These are phyloP conservation scores for Verbascum thapsus DNA, from an alignment of 257 asterid genomes.

Conservation along the genomic window DNA sequence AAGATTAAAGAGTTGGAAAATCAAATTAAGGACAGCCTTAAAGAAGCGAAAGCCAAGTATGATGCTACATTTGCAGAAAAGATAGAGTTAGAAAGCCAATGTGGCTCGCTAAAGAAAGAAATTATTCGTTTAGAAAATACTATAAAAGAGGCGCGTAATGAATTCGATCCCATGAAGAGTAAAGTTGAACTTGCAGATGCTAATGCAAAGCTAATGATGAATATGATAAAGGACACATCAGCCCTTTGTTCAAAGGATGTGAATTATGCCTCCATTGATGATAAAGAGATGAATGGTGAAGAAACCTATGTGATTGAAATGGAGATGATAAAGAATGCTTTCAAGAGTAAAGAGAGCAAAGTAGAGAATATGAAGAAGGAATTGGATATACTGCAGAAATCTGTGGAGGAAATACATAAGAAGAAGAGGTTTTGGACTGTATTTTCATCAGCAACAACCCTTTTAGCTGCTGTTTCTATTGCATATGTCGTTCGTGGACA, in stretches of 20 bases:
- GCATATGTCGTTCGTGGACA: constrained; percentile 65
- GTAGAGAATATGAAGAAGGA: constrained; percentile 64
- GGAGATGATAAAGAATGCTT: constrained; percentile 60
- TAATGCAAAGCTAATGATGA: constrained; percentile 44
- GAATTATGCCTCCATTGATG: constrained; percentile 4
- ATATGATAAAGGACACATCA: constrained; percentile 58
- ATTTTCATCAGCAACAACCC: constrained; percentile 70
- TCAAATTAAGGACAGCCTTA: constrained; percentile 32
- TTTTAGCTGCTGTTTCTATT: constrained; percentile 63
- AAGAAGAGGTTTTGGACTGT: constrained; percentile 73
- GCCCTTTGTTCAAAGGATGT: constrained; percentile 43
- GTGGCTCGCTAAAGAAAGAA: constrained; percentile 44
- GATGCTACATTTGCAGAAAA: constrained; percentile 41
- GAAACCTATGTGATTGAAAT: constrained; percentile 42
- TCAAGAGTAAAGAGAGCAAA: constrained; percentile 47
- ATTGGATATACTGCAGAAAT: constrained; percentile 45
- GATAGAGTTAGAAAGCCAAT: constrained; percentile 42
- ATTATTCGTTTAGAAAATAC: constrained; percentile 40
- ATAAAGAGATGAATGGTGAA: constrained; percentile 37
- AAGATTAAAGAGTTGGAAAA: constrained; percentile 49
- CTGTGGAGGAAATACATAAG: constrained; percentile 57
- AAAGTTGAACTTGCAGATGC: constrained; percentile 45
- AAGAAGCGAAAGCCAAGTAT: constrained; percentile 46
- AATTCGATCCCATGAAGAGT: constrained; percentile 38
- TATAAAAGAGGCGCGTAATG: constrained; percentile 36